These are phyloP conservation scores for Candida freyschussii DNA, from an alignment of 1,139 yeast genomes.

Conservation along the genomic window DNA sequence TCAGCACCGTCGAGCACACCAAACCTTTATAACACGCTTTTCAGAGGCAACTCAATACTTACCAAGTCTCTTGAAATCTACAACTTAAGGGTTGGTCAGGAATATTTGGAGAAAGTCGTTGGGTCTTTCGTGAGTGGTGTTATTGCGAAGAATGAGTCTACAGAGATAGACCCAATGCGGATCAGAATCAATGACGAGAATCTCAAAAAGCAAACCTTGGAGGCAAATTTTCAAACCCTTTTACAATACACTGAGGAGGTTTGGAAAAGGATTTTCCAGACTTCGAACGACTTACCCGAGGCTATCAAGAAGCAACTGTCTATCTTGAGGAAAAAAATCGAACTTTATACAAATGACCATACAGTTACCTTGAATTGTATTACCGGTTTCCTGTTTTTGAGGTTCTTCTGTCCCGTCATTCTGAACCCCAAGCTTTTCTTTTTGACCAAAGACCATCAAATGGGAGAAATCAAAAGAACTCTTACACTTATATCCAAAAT, in stretches of 20 bases:
- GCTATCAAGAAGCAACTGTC: conserved; percentile 60
- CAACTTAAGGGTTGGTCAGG: conserved; percentile 72
- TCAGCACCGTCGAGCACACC: conserved; percentile 14
- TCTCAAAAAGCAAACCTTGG: conserved; percentile 35
- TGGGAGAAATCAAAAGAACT: conserved; percentile 68
- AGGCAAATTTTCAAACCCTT: conserved; percentile 50
- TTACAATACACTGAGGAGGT: conserved; percentile 52
- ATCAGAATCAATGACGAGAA: conserved; percentile 39
- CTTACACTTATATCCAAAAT: conserved; percentile 80
- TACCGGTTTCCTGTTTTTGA: conserved; percentile 75
- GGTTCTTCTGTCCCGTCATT: conserved; percentile 90
- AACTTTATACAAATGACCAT: conserved; percentile 48
- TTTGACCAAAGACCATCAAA: conserved; percentile 64
- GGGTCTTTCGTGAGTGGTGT: conserved; percentile 62
- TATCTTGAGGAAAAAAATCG: conserved; percentile 55
- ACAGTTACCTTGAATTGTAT: conserved; percentile 55
- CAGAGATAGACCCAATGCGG: conserved; percentile 69
- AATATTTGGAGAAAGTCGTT: conserved; percentile 67
- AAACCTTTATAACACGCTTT: conserved; percentile 63
- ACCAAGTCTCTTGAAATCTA: conserved; percentile 78
- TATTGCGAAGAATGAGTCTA: conserved; percentile 42
- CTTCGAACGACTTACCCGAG: conserved; percentile 74
- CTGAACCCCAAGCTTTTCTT: conserved; percentile 83
- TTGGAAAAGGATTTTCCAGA: conserved; percentile 66
- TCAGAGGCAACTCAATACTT: conserved; percentile 79